Conservation (phyloP, 345 rosid genomes). For the Litchi chinensis region DNA sequence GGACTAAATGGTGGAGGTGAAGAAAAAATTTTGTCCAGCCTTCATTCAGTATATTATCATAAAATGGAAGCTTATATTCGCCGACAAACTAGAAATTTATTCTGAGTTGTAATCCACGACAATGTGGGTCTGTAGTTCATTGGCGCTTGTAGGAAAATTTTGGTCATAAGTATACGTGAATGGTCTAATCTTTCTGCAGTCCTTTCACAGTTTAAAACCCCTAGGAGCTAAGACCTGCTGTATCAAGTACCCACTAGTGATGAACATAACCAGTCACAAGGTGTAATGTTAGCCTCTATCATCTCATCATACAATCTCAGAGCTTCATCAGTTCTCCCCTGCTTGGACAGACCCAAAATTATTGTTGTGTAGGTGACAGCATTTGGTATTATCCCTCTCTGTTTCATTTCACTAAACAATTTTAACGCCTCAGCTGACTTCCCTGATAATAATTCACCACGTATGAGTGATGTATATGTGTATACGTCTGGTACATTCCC, state of each 20-base stretch:
- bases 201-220: not conserved
- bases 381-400: conserved; percentile 48
- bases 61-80: too few relatives aligned
- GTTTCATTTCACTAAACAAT: conserved; percentile 55
- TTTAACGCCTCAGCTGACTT: conserved; percentile 43
- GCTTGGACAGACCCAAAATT: conserved; percentile 73
- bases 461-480: conserved; percentile 75
- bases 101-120: too few relatives aligned
- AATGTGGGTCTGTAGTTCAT: too few relatives aligned
- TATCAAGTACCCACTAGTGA: conserved; percentile 70
- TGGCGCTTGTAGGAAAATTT: too few relatives aligned
- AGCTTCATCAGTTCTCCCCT: conserved; percentile 47
- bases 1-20: too few relatives aligned
- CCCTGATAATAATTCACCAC: conserved; percentile 51
- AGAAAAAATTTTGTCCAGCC: too few relatives aligned
- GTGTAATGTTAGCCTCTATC: conserved; percentile 52
- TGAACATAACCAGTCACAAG: conserved; percentile 66
- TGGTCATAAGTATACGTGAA: too few relatives aligned
- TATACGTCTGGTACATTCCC: conserved; percentile 18
- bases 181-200: not conserved
- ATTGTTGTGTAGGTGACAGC: conserved; percentile 60
- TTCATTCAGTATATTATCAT: too few relatives aligned
- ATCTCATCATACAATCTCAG: conserved; percentile 68
- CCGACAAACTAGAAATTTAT: too few relatives aligned
- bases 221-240: conserved; percentile 11